Evolutionary conservation across 306 rosid species (phyloP).

Genomic region (Acacia melanoxylon): DNA sequence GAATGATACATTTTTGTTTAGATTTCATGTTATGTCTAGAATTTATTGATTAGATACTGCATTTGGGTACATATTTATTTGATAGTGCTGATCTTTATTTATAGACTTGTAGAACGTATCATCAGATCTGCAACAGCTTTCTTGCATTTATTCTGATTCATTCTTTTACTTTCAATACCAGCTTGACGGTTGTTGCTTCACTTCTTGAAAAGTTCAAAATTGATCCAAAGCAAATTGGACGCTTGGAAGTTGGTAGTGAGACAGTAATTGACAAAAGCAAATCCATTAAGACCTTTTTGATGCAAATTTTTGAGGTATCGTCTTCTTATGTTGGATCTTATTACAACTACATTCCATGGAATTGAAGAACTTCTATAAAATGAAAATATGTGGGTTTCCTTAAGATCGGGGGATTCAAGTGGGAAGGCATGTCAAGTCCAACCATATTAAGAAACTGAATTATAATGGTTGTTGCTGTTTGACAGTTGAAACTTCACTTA

Average conservation of each 20-base stretch:
- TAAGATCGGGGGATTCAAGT: not conserved
- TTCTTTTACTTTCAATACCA: constrained; percentile 33
- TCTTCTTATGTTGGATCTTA: not conserved
- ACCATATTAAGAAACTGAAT: not conserved
- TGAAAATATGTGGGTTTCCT: not conserved
- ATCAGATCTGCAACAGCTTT: constrained; percentile 21
- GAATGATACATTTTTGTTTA: not conserved
- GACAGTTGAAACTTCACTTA: not conserved
- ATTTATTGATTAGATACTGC: not conserved
- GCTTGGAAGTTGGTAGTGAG: constrained; percentile 90
- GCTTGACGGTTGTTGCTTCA: constrained; percentile 71
- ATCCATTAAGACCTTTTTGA: constrained; percentile 88
- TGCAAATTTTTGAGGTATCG: constrained; percentile 80
- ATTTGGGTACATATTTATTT: not conserved
- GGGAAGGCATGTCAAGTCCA: not conserved
- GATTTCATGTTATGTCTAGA: not conserved
- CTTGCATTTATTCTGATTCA: not conserved
- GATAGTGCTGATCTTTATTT: constrained; percentile 2
- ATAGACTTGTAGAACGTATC: constrained; percentile 13
- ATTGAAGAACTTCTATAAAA: not conserved
- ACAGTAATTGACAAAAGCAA: constrained; percentile 95
- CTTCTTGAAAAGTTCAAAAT: constrained; percentile 69
- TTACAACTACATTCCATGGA: not conserved
- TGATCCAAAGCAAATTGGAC: constrained; percentile 81
- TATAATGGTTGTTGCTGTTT: not conserved